Percentiles rank a stretch among this genome's conserved stretches.
phyloP scores from a whole-genome alignment of 2,329 filamentous ascomycete species.

The Colletotrichum siamense region DNA sequence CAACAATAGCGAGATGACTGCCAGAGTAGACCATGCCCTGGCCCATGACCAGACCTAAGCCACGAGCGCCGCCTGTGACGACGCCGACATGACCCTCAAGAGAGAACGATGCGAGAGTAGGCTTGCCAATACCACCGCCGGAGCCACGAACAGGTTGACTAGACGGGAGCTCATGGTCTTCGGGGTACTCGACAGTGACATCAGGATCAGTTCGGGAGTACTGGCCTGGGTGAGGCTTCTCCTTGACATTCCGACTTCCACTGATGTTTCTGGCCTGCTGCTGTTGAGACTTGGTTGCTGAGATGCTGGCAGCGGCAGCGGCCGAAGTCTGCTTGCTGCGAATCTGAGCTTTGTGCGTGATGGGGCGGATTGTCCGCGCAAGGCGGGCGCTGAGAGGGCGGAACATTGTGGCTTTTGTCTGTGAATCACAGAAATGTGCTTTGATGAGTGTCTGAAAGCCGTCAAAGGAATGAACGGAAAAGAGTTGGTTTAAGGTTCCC shows the following conservation, averaged over 20 bases:
- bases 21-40: constrained; percentile 90
- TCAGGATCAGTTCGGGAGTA: constrained; percentile 82
- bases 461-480: neutral
- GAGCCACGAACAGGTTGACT: constrained; percentile 75
- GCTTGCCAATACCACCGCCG: constrained; percentile 82
- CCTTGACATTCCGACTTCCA: constrained; percentile 34
- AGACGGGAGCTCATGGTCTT: constrained; percentile 74
- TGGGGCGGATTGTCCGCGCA: constrained; percentile 13
- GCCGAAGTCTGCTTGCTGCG: constrained; percentile 1
- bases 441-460: neutral
- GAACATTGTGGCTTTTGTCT: constrained; percentile 10
- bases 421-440: neutral
- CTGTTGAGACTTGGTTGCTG: constrained; percentile 9
- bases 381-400: constrained; percentile 21
- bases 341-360: neutral
- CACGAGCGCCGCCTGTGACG: constrained; percentile 89
- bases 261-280: constrained; percentile 31
- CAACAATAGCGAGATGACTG: constrained; percentile 88
- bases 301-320: constrained; percentile 25
- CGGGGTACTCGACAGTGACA: constrained; percentile 80
- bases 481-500: neutral
- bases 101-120: constrained; percentile 85
- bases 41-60: constrained; percentile 89
- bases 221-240: constrained; percentile 56
- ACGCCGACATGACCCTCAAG: constrained; percentile 83